Evolutionary conservation across 2,329 filamentous ascomycete species (phyloP), one percentile per base, ranked within the genome.

Genomic region (Alternaria novae-zelandiae): DNA sequence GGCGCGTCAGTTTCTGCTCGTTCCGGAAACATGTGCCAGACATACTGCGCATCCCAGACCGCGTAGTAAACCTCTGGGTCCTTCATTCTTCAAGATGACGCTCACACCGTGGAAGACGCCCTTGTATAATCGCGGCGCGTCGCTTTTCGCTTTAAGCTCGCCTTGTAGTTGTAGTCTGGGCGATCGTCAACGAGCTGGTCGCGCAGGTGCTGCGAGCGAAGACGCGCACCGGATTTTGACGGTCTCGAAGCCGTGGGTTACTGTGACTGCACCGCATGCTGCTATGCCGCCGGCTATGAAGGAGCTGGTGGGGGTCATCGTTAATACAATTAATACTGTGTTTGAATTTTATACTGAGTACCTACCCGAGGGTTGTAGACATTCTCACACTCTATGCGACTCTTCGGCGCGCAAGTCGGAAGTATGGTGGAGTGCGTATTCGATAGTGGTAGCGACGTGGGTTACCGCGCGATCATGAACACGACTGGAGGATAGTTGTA

Each of bases 171-270:
- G 96, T 87, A 99, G 89, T 75, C 93, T 94, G 79, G 63, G 41
- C 26, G 47, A 54, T 54, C 45, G 67, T 78, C 66, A 78, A 71
- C 64, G 46, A 26, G 20, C 13, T 51, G 57, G 57, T 49, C 23
- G 44, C n/a, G 50, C 15, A 53, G 51, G 21, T 32, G 26, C 20
- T 54, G 25, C 46, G 23, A 54, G 23, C 17, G 12, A 44, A 26
- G 55, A 54, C 64, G 78, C 86, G 78, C 85, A 94, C 91, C 94
- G 92, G 79, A 98, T 98, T 88, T 99, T 99, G 80, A 99, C 94
- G 12, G 95, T 98, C 83, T 99, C 96, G 83, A 98, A 98, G 61
- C 94, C 94, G 82, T 99, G 96, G 54, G 96, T 98, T 70, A 96
- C 94, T 44, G 95, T 98, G 61, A 99, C 96, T 69, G 96, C 96